Evolutionary conservation across 768 basidiomycete species (phyloP).

Genomic region (Russula foetens): DNA sequence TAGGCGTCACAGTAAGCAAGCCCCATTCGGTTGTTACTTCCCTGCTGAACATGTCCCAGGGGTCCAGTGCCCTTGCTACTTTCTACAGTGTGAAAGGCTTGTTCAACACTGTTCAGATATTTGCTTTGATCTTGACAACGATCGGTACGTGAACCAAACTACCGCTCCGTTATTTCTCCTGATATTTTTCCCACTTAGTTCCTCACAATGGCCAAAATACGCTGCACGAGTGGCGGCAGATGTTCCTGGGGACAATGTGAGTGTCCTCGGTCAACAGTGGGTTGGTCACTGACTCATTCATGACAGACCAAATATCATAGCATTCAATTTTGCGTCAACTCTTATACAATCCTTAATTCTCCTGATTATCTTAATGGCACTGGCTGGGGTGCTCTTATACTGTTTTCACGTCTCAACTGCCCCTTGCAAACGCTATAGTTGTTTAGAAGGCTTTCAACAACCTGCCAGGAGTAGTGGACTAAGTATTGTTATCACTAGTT

Average conservation of each 20-base stretch:
- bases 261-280: slow-evolving; percentile 20
- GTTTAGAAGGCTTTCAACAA: slow-evolving; percentile 48
- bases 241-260: slow-evolving; percentile 64
- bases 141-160: slow-evolving; percentile 36
- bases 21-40: neutral
- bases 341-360: slow-evolving; percentile 51
- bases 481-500: slow-evolving; percentile 52
- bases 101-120: slow-evolving; percentile 60
- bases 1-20: slow-evolving; percentile 47
- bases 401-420: slow-evolving; percentile 46
- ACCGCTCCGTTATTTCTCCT: neutral
- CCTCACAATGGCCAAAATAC: slow-evolving; percentile 28
- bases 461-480: slow-evolving; percentile 37
- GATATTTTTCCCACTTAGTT: slow-evolving; percentile 30
- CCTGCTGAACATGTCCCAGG: slow-evolving; percentile 31
- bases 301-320: slow-evolving; percentile 60
- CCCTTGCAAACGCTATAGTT: slow-evolving; percentile 40
- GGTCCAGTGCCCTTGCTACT: slow-evolving; percentile 58
- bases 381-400: slow-evolving; percentile 48
- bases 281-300: slow-evolving; percentile 3
- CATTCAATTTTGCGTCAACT: slow-evolving; percentile 62
- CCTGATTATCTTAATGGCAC: slow-evolving; percentile 47
- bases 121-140: slow-evolving; percentile 61
- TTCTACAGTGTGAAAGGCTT: slow-evolving; percentile 68
- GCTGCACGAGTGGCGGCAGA: slow-evolving; percentile 44